phyloP scores from a whole-genome alignment of 257 asterid genomes.

The Solanum medicagineum region DNA sequence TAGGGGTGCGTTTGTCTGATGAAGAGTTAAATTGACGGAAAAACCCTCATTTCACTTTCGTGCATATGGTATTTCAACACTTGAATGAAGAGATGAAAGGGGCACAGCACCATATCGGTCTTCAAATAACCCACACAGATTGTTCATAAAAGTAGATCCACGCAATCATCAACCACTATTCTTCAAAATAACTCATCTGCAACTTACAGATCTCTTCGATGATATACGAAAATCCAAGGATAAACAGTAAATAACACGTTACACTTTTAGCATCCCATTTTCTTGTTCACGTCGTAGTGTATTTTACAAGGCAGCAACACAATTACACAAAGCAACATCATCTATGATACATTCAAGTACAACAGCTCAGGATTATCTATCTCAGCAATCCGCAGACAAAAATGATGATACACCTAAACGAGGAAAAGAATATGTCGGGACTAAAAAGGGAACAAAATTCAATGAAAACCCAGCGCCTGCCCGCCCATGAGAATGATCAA shows the following conservation, averaged over 20 bases:
- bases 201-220: background rate
- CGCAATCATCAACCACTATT: background rate
- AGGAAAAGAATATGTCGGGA: slow-evolving; percentile 1
- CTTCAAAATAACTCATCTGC: background rate
- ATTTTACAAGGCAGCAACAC: slow-evolving; percentile 14
- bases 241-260: background rate
- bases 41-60: background rate
- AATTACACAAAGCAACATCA: slow-evolving; percentile 28
- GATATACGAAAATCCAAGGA: background rate
- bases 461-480: slow-evolving; percentile 18
- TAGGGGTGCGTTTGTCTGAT: background rate
- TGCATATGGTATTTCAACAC: background rate
- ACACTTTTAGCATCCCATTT: background rate
- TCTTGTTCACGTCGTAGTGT: slow-evolving; percentile 15
- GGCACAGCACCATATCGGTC: background rate
- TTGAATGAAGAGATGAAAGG: background rate
- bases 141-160: background rate
- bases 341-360: slow-evolving; percentile 35
- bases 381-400: slow-evolving; percentile 25
- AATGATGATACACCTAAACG: slow-evolving; percentile 34
- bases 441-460: slow-evolving; percentile 9
- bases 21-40: background rate
- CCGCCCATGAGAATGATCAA: slow-evolving; percentile 9
- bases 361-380: slow-evolving; percentile 9
- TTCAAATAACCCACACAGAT: background rate